These are phyloP conservation scores for Zygotorulaspora danielsina DNA, from an alignment of 805 yeast genomes.

Conservation along the genomic window DNA sequence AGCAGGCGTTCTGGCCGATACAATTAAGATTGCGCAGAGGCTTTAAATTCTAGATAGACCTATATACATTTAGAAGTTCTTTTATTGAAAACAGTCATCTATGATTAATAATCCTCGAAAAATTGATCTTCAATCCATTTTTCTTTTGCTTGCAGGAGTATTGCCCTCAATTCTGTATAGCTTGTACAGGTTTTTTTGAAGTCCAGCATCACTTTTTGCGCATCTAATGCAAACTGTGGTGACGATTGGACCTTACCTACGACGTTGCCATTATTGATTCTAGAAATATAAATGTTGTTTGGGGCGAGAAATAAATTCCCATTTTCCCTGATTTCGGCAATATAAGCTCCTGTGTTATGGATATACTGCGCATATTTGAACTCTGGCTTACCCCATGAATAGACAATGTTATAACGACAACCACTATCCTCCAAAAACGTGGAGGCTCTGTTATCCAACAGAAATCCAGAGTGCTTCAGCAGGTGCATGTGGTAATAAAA, in stretches of 20 bases:
- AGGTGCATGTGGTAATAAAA: slow-evolving; percentile 76
- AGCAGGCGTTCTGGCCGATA: slow-evolving; percentile 92
- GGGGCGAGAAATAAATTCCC: slow-evolving; percentile 83
- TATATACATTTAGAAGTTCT: neutral
- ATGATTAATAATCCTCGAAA: slow-evolving; percentile 23
- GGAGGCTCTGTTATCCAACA: slow-evolving; percentile 77
- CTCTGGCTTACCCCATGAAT: slow-evolving; percentile 88
- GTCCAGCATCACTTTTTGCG: slow-evolving; percentile 68
- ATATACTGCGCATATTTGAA: slow-evolving; percentile 85
- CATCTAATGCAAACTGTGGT: slow-evolving; percentile 46
- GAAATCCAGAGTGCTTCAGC: slow-evolving; percentile 64
- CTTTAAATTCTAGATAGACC: no score
- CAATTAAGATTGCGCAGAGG: slow-evolving; percentile 87
- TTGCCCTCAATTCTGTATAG: slow-evolving; percentile 42
- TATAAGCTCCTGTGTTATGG: slow-evolving; percentile 82
- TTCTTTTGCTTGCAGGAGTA: slow-evolving; percentile 57
- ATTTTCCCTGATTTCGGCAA: slow-evolving; percentile 77
- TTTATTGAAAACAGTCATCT: neutral
- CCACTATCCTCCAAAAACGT: slow-evolving; percentile 49
- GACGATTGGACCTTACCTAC: slow-evolving; percentile 32
- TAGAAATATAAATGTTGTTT: slow-evolving; percentile 74
- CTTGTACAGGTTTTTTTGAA: slow-evolving; percentile 61
- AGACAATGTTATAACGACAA: slow-evolving; percentile 58
- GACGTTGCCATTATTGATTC: slow-evolving; percentile 51
- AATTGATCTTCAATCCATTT: slow-evolving; percentile 40